Evolutionary conservation across 805 yeast genomes (phyloP), one percentile per base, ranked within the genome.

Genomic region (Kregervanrija pseudodelftensis): DNA sequence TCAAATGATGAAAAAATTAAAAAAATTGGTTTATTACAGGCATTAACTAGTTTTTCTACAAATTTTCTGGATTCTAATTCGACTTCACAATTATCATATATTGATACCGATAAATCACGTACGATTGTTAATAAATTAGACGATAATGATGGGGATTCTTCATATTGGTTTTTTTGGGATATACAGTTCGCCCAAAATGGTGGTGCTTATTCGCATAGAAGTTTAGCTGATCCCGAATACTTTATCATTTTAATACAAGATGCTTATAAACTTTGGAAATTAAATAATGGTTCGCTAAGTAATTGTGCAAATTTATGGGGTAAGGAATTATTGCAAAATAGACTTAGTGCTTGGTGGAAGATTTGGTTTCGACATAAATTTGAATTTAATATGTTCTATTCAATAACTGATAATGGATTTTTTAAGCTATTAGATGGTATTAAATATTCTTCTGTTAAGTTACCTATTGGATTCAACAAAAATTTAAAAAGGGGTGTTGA

Each of bases 71-170:
- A 33, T 10, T 10, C 28, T 8, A 33, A 30, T 3, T 16, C 39
- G 15, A 11, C n/a, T 10, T 41, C 40, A 9, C 33, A 17, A 8
- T 16, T 47, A 7, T 41, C 31, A 4, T 39, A 49, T 39, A 54
- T 68, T 13, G 69, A 66, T 30, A 65, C 73, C 5, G 60, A 56
- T 40, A 53, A 55, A 35, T 50, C 67, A 3, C 43, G 71, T 11
- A 58, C 63, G 1, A 50, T 68, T 10, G 51, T 59, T 12, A 60
- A 64, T 3, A 45, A 46, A 33, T 45, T 67, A 13, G 65, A 63
- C 33, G 59, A 53, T 9, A 28, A 43, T n/a, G 50, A 54, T 30
- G 22, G 13, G 15, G 35, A 33, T 10, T 5, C 16, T 30, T 11
- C 13, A 11, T 64, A 59, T 53, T 66, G 65, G 64, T 60, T 61